Percentiles rank a stretch among this genome's conserved stretches.
Evolutionary conservation across 768 basidiomycete species (phyloP).

Genomic region (Multifurca ochricompacta): DNA sequence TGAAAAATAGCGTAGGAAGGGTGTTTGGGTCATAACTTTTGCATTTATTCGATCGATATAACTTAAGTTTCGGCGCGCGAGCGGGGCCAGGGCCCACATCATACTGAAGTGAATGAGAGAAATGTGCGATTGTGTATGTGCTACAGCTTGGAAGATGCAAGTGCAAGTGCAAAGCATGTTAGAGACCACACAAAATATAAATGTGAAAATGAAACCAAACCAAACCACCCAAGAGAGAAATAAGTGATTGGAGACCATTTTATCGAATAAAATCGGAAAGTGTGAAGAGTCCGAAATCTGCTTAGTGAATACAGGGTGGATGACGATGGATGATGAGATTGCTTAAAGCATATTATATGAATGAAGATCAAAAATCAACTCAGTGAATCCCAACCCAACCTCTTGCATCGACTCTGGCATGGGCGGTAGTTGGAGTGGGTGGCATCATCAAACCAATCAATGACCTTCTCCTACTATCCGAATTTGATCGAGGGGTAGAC

Average conservation of each 20-base stretch:
- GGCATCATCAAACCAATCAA: conserved; percentile 65
- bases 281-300: background rate
- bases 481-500: conserved; percentile 58
- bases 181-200: conserved; percentile 11
- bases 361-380: no score
- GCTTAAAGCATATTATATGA: no score
- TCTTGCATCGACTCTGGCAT: conserved; percentile 75
- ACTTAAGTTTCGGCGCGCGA: no score
- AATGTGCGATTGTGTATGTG: conserved; percentile 11
- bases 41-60: background rate
- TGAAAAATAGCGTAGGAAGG: conserved; percentile 73
- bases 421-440: conserved; percentile 71
- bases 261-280: no score
- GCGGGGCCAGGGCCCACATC: no score
- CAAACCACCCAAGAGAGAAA: background rate
- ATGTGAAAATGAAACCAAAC: background rate
- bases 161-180: conserved; percentile 15
- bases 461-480: conserved; percentile 60
- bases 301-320: background rate
- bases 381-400: conserved; percentile 62
- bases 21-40: conserved; percentile 48
- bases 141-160: conserved; percentile 16
- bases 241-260: background rate
- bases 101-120: background rate
- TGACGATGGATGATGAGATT: background rate